phyloP scores from a whole-genome alignment of 306 rosid genomes.

The Ceratonia siliqua region DNA sequence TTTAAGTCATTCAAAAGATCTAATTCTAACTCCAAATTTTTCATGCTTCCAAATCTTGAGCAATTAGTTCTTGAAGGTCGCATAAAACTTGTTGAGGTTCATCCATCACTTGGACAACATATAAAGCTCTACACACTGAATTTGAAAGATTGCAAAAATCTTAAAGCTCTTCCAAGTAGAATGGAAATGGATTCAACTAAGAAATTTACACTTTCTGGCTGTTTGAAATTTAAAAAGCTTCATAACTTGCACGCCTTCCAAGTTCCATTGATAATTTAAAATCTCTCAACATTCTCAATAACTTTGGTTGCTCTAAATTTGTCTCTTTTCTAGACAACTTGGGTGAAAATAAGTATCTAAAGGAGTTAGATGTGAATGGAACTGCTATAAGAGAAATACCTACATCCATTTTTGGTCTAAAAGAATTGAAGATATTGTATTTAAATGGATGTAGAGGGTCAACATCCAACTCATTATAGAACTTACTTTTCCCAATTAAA shows the following conservation, averaged over 20 bases:
- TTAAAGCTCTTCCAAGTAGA: conserved; percentile 39
- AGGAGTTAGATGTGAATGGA: conserved; percentile 29
- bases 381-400: conserved; percentile 27
- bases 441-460: conserved; percentile 34
- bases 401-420: conserved; percentile 23
- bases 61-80: conserved; percentile 40
- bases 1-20: conserved; percentile 31
- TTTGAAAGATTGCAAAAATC: conserved; percentile 44
- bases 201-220: conserved; percentile 35
- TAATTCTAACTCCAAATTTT: conserved; percentile 25
- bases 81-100: conserved; percentile 31
- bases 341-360: conserved; percentile 25
- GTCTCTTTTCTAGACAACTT: conserved; percentile 25
- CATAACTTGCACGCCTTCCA: conserved; percentile 24
- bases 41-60: conserved; percentile 39
- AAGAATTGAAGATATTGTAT: conserved; percentile 30
- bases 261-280: conserved; percentile 32
- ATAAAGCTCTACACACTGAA: conserved; percentile 27
- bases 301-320: conserved; percentile 36
- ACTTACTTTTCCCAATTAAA: not conserved
- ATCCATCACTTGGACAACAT: conserved; percentile 30
- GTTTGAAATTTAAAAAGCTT: conserved; percentile 26
- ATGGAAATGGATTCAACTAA: conserved; percentile 37
- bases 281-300: conserved; percentile 34
- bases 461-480: conserved; percentile 25